Evolutionary conservation across 495 filamentous ascomycete genomes (phyloP).

Genomic region (Penicillium argentinense): DNA sequence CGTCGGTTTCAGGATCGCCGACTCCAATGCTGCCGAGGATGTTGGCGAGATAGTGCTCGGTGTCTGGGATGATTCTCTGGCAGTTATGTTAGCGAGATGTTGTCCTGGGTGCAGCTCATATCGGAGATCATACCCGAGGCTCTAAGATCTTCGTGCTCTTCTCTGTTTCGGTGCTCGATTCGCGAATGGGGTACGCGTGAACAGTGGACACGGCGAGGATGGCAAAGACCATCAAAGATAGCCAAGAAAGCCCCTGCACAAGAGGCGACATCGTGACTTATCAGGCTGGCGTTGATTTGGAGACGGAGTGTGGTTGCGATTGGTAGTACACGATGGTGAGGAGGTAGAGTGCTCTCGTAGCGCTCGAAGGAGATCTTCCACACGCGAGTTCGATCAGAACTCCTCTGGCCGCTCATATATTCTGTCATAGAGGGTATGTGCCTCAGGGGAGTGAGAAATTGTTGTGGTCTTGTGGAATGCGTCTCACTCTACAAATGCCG

Average conservation of each 20-base stretch:
- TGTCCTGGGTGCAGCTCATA: no score
- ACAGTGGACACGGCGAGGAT: constrained; percentile 13
- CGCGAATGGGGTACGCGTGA: constrained; percentile 16
- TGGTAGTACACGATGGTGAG: not conserved
- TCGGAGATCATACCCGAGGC: constrained; percentile 12
- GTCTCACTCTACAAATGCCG: constrained; percentile 2
- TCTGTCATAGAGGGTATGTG: not conserved
- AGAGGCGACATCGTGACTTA: constrained; percentile 10
- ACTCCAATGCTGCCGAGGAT: constrained; percentile 27
- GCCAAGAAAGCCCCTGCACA: constrained; percentile 4
- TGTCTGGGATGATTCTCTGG: constrained; percentile 36
- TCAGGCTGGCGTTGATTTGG: not conserved
- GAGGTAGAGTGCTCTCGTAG: not conserved
- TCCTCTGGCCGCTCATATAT: constrained; percentile 17
- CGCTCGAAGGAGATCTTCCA: constrained; percentile 2
- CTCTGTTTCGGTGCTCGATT: not conserved
- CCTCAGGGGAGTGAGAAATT: not conserved
- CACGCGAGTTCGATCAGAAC: constrained; percentile 4
- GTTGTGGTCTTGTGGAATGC: constrained; percentile 20
- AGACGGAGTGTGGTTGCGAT: not conserved
- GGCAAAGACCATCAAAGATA: not conserved
- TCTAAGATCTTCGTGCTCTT: constrained; percentile 1
- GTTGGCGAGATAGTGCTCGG: constrained; percentile 20
- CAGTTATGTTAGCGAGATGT: constrained; percentile 5
- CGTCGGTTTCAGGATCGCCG: not conserved